These are phyloP conservation scores for Aspergillus indologenus DNA, from an alignment of 495 filamentous ascomycete genomes.

Conservation along the genomic window DNA sequence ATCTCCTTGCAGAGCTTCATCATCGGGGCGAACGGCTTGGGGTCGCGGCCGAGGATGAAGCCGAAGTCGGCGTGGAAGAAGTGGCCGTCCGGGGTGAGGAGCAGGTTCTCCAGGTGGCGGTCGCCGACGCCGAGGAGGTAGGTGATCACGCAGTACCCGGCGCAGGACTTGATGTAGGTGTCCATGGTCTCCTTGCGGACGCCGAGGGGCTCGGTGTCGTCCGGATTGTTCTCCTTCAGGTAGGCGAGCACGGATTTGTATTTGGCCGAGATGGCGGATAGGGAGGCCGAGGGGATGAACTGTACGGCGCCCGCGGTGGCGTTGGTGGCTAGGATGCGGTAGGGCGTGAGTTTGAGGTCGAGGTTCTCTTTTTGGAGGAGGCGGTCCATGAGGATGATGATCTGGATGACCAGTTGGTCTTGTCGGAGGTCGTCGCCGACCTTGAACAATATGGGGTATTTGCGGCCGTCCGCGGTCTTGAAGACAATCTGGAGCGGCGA, in stretches of 20 bases:
- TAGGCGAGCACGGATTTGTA: slow-evolving; percentile 84
- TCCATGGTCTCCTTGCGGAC: slow-evolving; percentile 92
- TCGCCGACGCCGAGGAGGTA: slow-evolving; percentile 98
- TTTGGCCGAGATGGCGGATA: slow-evolving; percentile 76
- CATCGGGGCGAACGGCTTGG: slow-evolving; percentile 92
- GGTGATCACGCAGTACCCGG: slow-evolving; percentile 97
- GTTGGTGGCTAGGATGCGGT: slow-evolving; percentile 91
- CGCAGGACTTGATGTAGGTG: slow-evolving; percentile 92
- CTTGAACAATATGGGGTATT: slow-evolving; percentile 94
- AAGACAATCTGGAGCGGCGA: slow-evolving; percentile 90
- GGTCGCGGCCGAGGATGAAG: slow-evolving; percentile 95
- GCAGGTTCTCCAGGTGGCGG: slow-evolving; percentile 92
- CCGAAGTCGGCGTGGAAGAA: slow-evolving; percentile 99
- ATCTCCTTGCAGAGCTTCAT: slow-evolving; percentile 98
- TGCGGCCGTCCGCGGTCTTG: slow-evolving; percentile 68
- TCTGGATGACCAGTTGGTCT: slow-evolving; percentile 97
- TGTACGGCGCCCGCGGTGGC: slow-evolving; percentile 87
- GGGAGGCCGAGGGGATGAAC: slow-evolving; percentile 81
- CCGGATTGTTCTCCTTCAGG: slow-evolving; percentile 85
- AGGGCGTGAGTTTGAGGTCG: slow-evolving; percentile 91
- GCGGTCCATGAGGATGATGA: slow-evolving; percentile 97
- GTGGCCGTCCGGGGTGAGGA: slow-evolving; percentile 81
- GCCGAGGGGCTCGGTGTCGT: slow-evolving; percentile 74
- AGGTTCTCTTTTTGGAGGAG: slow-evolving; percentile 95
- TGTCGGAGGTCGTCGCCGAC: slow-evolving; percentile 95